Conservation (phyloP, 495 filamentous ascomycete species). For the Annulohypoxylon moriforme region DNA sequence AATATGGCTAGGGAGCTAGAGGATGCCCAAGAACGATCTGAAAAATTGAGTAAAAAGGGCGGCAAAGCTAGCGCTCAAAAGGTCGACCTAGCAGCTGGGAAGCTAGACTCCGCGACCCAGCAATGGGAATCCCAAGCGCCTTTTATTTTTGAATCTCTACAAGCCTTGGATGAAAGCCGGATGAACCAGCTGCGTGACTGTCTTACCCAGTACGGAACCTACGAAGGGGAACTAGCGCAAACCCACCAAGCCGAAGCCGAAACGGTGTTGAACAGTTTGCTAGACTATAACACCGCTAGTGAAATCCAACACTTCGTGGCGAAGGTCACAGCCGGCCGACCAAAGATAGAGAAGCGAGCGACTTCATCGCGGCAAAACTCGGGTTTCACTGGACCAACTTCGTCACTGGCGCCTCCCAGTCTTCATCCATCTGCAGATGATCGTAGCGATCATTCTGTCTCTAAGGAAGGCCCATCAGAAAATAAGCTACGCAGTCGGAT, state of each 20-base stretch:
- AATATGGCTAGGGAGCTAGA: slow-evolving; percentile 88
- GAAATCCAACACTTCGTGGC: slow-evolving; percentile 89
- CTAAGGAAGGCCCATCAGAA: slow-evolving; percentile 61
- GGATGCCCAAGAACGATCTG: slow-evolving; percentile 82
- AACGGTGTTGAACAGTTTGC: slow-evolving; percentile 81
- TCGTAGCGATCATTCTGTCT: slow-evolving; percentile 70
- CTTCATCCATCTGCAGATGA: slow-evolving; percentile 59
- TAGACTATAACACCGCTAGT: slow-evolving; percentile 87
- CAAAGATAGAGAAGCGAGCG: slow-evolving; percentile 58
- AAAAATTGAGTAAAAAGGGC: slow-evolving; percentile 85
- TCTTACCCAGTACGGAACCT: slow-evolving; percentile 91
- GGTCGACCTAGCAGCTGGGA: slow-evolving; percentile 77
- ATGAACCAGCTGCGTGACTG: slow-evolving; percentile 93
- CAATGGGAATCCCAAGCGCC: slow-evolving; percentile 98
- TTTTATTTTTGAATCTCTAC: slow-evolving; percentile 93
- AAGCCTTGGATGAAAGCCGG: slow-evolving; percentile 88
- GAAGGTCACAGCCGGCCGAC: slow-evolving; percentile 61
- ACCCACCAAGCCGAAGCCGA: slow-evolving; percentile 79
- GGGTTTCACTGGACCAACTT: slow-evolving; percentile 49
- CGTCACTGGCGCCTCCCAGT: slow-evolving; percentile 43
- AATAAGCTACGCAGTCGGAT: slow-evolving; percentile 71
- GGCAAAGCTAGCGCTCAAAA: slow-evolving; percentile 82
- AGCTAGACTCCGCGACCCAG: slow-evolving; percentile 78
- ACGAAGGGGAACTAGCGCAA: slow-evolving; percentile 90
- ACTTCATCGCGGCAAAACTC: slow-evolving; percentile 55